A percentile compares a stretch with the other conserved stretches of the same genome.
These are phyloP conservation scores for Moesziomyces sp. DNA, from an alignment of 1,284 basidiomycete species.

Conservation along the genomic window DNA sequence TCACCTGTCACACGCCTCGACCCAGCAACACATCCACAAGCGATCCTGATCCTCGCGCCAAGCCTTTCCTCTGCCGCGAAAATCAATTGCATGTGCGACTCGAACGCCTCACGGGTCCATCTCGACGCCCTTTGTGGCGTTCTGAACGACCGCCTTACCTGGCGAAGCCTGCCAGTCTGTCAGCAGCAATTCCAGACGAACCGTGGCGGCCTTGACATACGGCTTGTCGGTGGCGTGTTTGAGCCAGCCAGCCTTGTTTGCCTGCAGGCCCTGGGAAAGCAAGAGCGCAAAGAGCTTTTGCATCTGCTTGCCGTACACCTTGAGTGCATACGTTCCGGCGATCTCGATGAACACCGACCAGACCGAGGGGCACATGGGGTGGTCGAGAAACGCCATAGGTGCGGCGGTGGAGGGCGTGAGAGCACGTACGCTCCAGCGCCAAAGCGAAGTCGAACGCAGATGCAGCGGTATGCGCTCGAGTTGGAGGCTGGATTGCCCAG, in stretches of 20 bases:
- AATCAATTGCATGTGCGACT: background rate
- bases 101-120: slow-evolving; percentile 26
- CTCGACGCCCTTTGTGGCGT: slow-evolving; percentile 39
- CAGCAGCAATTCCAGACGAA: slow-evolving; percentile 63
- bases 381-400: slow-evolving; percentile 33
- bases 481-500: slow-evolving; percentile 8
- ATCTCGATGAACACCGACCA: slow-evolving; percentile 63
- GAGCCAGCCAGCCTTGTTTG: slow-evolving; percentile 45
- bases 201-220: slow-evolving; percentile 53
- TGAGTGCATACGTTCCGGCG: slow-evolving; percentile 42
- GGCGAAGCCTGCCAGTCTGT: slow-evolving; percentile 59
- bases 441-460: slow-evolving; percentile 55
- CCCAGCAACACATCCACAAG: too few relatives aligned
- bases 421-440: slow-evolving; percentile 61
- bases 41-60: too few relatives aligned
- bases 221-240: slow-evolving; percentile 33
- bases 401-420: slow-evolving; percentile 49
- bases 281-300: slow-evolving; percentile 56
- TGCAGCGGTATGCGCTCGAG: slow-evolving; percentile 30
- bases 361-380: slow-evolving; percentile 57
- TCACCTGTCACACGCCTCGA: too few relatives aligned
- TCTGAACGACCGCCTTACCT: slow-evolving; percentile 12
- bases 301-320: slow-evolving; percentile 56
- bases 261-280: slow-evolving; percentile 49
- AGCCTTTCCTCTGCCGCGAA: background rate